A percentile compares a stretch with the other conserved stretches of the same genome.
phyloP scores from a whole-genome alignment of 2,329 filamentous ascomycete species.

The Rhytidhysteron rufulum region DNA sequence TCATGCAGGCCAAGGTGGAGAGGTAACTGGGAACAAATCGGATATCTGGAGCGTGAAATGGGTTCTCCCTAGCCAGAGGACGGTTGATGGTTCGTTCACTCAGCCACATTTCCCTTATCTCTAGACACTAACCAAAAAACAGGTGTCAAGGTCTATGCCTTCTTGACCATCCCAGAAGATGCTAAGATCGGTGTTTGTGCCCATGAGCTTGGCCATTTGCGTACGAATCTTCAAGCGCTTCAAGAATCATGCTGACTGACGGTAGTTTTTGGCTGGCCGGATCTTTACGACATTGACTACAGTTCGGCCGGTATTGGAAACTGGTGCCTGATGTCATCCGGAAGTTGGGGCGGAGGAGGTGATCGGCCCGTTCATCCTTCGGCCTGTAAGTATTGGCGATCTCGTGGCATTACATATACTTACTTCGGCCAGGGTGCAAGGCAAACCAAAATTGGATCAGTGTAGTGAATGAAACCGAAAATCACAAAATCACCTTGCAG shows the following conservation, averaged over 20 bases:
- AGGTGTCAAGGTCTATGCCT: conserved; percentile 17
- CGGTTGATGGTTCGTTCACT: conserved; percentile 10
- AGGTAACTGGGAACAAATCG: conserved; percentile 9
- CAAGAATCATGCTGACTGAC: neutral
- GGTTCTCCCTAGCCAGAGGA: conserved; percentile 12
- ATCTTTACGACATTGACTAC: conserved; percentile 21
- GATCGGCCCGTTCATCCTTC: conserved; percentile 19
- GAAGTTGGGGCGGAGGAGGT: conserved; percentile 18
- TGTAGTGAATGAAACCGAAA: conserved; percentile 10
- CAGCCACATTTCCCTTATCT: too few species aligned
- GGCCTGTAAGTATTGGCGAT: conserved; percentile 9
- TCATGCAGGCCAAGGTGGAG: conserved; percentile 19
- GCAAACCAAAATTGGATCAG: conserved; percentile 19
- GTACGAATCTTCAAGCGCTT: neutral
- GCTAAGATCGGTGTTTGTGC: conserved; percentile 19
- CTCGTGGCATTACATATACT: neutral
- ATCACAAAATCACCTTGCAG: conserved; percentile 15
- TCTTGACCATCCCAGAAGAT: conserved; percentile 20
- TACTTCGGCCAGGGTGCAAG: conserved; percentile 3
- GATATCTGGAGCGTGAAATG: conserved; percentile 25
- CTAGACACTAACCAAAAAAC: neutral
- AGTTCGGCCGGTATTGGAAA: conserved; percentile 17
- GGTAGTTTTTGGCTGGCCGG: conserved; percentile 21
- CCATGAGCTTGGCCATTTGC: conserved; percentile 20
- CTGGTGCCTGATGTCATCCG: conserved; percentile 21